Evolutionary conservation across 805 yeast genomes (phyloP).

Genomic region (Lipomyces yamadae): DNA sequence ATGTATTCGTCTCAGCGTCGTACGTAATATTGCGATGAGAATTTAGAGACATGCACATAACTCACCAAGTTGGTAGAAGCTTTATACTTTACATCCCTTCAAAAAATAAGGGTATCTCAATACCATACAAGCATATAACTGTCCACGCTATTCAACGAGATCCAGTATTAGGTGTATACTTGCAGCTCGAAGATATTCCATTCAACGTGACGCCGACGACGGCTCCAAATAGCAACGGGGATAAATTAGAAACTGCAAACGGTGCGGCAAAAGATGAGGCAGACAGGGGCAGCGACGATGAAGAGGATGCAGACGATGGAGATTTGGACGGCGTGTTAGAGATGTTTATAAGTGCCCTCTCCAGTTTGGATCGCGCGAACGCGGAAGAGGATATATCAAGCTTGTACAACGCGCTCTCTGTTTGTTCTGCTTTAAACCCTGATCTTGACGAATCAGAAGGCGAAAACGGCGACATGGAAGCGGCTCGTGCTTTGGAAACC

Average conservation of each 20-base stretch:
- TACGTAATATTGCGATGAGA: background rate
- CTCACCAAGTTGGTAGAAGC: slow-evolving; percentile 4
- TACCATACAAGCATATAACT: slow-evolving; percentile 21
- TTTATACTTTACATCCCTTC: slow-evolving; percentile 16
- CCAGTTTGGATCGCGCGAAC: background rate
- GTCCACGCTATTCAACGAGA: slow-evolving; percentile 31
- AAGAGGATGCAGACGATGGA: background rate
- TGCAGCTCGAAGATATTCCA: slow-evolving; percentile 28
- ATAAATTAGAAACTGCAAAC: background rate
- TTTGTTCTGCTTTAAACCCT: slow-evolving; percentile 11
- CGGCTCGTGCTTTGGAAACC: slow-evolving; percentile 2
- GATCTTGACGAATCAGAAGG: background rate
- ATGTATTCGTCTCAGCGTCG: background rate
- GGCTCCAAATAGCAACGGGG: background rate
- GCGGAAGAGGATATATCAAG: slow-evolving; percentile 12
- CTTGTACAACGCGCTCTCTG: slow-evolving; percentile 24
- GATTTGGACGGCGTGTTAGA: slow-evolving; percentile 9
- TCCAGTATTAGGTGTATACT: slow-evolving; percentile 23
- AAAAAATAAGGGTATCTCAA: slow-evolving; percentile 12
- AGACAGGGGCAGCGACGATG: background rate
- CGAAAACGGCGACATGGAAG: slow-evolving; percentile 2
- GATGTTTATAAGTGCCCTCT: background rate
- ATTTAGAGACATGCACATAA: background rate
- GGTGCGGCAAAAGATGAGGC: slow-evolving; percentile 7
- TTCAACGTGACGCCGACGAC: background rate